Conservation (phyloP, 805 yeast genomes). For the Cyberlindnera petersonii region DNA sequence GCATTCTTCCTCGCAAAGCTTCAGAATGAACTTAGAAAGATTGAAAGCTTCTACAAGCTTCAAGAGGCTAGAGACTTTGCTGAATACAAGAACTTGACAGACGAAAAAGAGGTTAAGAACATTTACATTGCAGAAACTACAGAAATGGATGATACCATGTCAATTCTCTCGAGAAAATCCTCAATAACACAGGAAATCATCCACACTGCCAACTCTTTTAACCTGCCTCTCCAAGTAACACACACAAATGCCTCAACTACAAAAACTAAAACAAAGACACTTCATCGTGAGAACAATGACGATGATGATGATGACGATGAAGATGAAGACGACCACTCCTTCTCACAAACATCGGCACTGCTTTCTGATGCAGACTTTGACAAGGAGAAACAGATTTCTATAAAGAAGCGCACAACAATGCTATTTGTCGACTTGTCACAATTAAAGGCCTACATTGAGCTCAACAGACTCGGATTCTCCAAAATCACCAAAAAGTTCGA, state of each 20-base stretch:
- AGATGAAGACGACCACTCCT: conserved; percentile 37
- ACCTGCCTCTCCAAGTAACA: conserved; percentile 19
- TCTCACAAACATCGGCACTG: conserved; percentile 45
- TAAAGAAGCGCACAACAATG: conserved; percentile 59
- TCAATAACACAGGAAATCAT: conserved; percentile 22
- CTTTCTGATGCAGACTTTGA: conserved; percentile 47
- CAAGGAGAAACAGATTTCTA: conserved; percentile 53
- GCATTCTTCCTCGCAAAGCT: conserved; percentile 45
- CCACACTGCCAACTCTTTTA: conserved; percentile 20
- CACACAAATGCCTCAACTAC: conserved; percentile 11
- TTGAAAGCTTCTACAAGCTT: conserved; percentile 47
- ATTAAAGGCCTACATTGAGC: conserved; percentile 74
- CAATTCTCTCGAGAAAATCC: conserved; percentile 23
- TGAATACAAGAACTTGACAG: conserved; percentile 42
- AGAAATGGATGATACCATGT: conserved; percentile 22
- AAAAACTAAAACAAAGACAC: too few relatives aligned
- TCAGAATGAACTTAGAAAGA: conserved; percentile 44
- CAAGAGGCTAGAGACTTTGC: conserved; percentile 44
- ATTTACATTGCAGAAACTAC: conserved; percentile 26
- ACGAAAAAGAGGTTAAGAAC: conserved; percentile 42
- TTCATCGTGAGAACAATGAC: too few relatives aligned
- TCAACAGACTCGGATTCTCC: conserved; percentile 80
- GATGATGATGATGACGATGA: conserved; percentile 36
- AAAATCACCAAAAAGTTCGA: conserved; percentile 90
- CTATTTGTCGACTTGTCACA: conserved; percentile 74